These are phyloP conservation scores for Benincasa hispida DNA, from an alignment of 306 rosid species.

Conservation along the genomic window DNA sequence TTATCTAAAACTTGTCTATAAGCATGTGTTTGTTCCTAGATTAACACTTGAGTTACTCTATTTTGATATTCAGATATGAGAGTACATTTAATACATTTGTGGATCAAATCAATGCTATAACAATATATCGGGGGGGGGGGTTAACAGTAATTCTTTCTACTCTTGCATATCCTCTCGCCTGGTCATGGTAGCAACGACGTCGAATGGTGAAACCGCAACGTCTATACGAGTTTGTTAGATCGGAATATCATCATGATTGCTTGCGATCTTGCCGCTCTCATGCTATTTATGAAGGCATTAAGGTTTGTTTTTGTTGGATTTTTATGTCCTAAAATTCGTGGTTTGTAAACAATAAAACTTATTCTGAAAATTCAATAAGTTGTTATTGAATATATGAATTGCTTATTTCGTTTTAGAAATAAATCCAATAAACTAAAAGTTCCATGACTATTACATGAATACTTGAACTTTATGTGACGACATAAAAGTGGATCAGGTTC, in stretches of 20 bases:
- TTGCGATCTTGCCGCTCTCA: conserved; percentile 94
- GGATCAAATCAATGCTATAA: conserved; percentile 81
- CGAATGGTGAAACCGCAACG: conserved; percentile 78
- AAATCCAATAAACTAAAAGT: too few relatives aligned
- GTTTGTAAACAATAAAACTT: too few relatives aligned
- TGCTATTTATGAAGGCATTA: conserved; percentile 95
- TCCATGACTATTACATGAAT: too few relatives aligned
- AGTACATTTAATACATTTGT: conserved; percentile 82
- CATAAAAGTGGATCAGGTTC: too few relatives aligned
- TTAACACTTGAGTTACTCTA: conserved; percentile 13
- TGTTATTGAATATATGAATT: too few relatives aligned
- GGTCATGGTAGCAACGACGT: conserved; percentile 98
- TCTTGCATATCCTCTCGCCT: conserved; percentile 79
- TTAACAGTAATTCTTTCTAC: conserved; percentile 59
- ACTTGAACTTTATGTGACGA: too few relatives aligned
- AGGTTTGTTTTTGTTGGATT: too few relatives aligned
- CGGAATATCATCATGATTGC: conserved; percentile 94
- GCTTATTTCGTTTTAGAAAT: too few relatives aligned
- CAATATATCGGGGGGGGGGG: conserved; percentile 99
- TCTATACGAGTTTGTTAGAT: conserved; percentile 85
- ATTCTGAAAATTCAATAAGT: too few relatives aligned
- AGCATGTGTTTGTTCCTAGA: neutral
- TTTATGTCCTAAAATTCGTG: too few relatives aligned
- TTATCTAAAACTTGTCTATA: neutral
- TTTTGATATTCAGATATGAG: conserved; percentile 60